Percentiles rank a stretch among this genome's conserved stretches.
Evolutionary conservation across 1,284 basidiomycete species (phyloP).

Genomic region (Trametes polyzona): DNA sequence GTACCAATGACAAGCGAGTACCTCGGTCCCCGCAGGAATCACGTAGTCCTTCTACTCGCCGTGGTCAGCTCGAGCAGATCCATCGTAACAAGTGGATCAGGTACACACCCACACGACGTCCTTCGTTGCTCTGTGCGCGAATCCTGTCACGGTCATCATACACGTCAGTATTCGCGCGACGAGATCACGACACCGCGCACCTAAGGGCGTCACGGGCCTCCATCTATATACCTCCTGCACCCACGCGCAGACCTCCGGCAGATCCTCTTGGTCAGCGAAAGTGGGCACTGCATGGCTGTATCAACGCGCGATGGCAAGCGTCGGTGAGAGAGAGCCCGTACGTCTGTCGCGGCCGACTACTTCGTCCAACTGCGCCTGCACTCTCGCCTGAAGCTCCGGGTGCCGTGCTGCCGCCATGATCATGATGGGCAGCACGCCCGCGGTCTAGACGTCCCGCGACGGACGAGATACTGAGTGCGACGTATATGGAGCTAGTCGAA

Average conservation of each 20-base stretch:
- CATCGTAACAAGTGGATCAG: background rate
- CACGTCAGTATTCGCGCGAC: background rate
- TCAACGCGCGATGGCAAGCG: too few relatives aligned
- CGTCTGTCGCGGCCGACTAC: constrained; percentile 59
- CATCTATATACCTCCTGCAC: constrained; percentile 65
- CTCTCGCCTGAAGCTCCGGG: constrained; percentile 55
- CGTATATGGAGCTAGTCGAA: background rate
- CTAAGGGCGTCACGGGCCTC: constrained; percentile 56
- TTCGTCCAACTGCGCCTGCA: constrained; percentile 63
- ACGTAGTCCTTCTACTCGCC: constrained; percentile 49
- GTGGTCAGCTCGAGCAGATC: background rate
- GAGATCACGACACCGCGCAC: background rate
- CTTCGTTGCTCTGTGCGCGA: constrained; percentile 59
- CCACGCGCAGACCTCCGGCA: constrained; percentile 64
- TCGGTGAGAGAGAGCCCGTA: constrained; percentile 31
- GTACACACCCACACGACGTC: constrained; percentile 59
- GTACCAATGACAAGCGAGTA: constrained; percentile 64
- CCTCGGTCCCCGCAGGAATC: constrained; percentile 61
- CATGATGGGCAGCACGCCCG: constrained; percentile 56
- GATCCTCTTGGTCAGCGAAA: constrained; percentile 50
- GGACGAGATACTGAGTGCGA: too few relatives aligned
- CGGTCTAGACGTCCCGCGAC: constrained; percentile 46
- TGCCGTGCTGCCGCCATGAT: constrained; percentile 67
- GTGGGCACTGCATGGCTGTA: constrained; percentile 54
- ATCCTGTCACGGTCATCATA: constrained; percentile 38